phyloP scores from a whole-genome alignment of 148 eudicot species.

The Heliamphora exappendiculata region DNA sequence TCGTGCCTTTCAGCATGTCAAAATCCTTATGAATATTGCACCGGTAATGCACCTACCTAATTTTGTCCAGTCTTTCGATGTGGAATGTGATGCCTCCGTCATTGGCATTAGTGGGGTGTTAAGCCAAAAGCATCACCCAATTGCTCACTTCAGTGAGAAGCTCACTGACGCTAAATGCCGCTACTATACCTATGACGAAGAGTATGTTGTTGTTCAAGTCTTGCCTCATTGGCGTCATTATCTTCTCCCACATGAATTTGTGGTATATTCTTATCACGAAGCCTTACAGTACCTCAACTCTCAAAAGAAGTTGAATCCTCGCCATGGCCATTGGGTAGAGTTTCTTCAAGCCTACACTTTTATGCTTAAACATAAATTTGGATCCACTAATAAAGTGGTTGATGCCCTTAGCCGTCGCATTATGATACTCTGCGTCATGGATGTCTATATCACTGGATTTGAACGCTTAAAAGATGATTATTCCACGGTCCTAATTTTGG shows the following conservation, averaged over 20 bases:
- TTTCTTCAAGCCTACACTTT: neutral
- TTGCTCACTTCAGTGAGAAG: no score
- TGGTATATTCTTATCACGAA: neutral
- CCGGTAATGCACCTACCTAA: neutral
- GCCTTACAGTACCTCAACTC: neutral
- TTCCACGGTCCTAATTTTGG: no score
- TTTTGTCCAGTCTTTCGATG: no score
- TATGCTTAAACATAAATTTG: neutral
- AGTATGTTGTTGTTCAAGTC: neutral
- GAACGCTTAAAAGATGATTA: no score
- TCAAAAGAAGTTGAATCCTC: neutral
- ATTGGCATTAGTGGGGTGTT: neutral
- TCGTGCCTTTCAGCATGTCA: neutral
- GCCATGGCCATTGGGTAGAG: no score
- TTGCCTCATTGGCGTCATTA: neutral
- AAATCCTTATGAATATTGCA: neutral
- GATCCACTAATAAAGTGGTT: no score
- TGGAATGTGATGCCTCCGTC: neutral
- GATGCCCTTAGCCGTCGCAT: no score
- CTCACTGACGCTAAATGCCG: no score
- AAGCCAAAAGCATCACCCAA: neutral
- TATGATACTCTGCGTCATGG: no score
- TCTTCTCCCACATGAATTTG: neutral
- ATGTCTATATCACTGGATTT: no score
- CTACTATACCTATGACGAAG: no score